Evolutionary conservation across 2,329 filamentous ascomycete genomes (phyloP).

Genomic region (Ciborinia camelliae): DNA sequence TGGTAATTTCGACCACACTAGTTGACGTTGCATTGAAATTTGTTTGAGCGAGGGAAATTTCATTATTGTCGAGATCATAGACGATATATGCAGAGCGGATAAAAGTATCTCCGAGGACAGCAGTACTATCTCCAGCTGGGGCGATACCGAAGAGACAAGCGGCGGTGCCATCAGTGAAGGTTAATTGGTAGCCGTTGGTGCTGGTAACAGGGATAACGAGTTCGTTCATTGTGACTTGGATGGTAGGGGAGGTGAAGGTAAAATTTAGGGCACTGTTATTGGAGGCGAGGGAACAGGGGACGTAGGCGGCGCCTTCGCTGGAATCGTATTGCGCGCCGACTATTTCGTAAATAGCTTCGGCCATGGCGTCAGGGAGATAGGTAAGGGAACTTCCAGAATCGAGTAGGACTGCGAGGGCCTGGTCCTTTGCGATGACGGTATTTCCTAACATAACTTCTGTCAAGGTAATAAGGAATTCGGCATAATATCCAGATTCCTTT

Average conservation of each 20-base stretch:
- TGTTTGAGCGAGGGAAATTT: slow-evolving; percentile 68
- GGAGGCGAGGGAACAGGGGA: slow-evolving; percentile 53
- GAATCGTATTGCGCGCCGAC: slow-evolving; percentile 59
- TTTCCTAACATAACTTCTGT: slow-evolving; percentile 53
- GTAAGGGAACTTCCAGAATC: slow-evolving; percentile 68
- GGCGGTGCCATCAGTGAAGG: slow-evolving; percentile 50
- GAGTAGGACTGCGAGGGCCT: slow-evolving; percentile 61
- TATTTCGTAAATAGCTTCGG: slow-evolving; percentile 52
- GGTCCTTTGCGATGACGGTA: slow-evolving; percentile 44
- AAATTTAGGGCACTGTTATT: slow-evolving; percentile 48
- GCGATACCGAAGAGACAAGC: slow-evolving; percentile 68
- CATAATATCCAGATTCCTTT: slow-evolving; percentile 47
- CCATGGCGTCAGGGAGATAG: slow-evolving; percentile 59
- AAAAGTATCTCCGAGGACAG: slow-evolving; percentile 71
- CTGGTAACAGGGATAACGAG: slow-evolving; percentile 53
- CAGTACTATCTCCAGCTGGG: slow-evolving; percentile 52
- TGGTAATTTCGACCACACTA: slow-evolving; percentile 54
- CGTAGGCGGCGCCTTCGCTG: slow-evolving; percentile 53
- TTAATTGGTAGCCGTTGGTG: slow-evolving; percentile 45
- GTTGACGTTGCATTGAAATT: slow-evolving; percentile 54
- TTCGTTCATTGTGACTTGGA: slow-evolving; percentile 56
- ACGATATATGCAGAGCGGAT: slow-evolving; percentile 72
- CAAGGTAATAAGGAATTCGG: slow-evolving; percentile 67
- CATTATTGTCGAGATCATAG: slow-evolving; percentile 68
- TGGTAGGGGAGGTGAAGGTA: slow-evolving; percentile 51